Conservation (phyloP, 1,139 yeast genomes). For the Zygoascus meyerae region DNA sequence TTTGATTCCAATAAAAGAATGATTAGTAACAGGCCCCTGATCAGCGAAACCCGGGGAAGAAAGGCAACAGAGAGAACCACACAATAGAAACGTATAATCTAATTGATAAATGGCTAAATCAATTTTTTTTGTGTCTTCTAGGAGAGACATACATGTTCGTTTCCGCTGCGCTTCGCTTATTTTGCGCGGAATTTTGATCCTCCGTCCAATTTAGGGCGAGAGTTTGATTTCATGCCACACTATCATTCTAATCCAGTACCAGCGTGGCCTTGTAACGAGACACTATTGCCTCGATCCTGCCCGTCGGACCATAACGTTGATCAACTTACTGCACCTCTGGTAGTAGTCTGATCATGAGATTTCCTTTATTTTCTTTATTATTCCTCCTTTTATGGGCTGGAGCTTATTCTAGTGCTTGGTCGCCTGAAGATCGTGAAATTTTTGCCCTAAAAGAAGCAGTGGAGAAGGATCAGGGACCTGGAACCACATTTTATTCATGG, state of each 20-base stretch:
- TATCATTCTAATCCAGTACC: neutral
- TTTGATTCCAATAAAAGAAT: no score
- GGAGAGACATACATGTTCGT: no score
- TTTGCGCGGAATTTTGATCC: no score
- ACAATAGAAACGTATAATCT: no score
- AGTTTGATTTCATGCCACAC: neutral
- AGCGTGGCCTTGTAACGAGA: neutral
- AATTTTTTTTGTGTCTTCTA: no score
- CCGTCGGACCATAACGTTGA: no score
- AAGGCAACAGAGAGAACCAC: no score
- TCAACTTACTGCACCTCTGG: no score
- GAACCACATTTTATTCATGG: slow-evolving; percentile 57
- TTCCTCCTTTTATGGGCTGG: slow-evolving; percentile 4
- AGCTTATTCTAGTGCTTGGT: slow-evolving; percentile 32
- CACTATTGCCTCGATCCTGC: neutral
- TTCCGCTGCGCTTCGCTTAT: no score
- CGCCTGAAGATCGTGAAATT: slow-evolving; percentile 70
- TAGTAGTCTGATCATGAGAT: neutral
- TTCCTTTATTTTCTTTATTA: neutral
- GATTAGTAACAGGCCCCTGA: no score
- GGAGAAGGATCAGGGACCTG: slow-evolving; percentile 55
- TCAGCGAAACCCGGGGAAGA: no score
- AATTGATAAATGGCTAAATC: no score
- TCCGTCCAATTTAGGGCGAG: neutral
- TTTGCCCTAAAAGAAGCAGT: slow-evolving; percentile 68